Conservation (phyloP, 1,139 yeast species). For the Arxiozyma telluris region DNA sequence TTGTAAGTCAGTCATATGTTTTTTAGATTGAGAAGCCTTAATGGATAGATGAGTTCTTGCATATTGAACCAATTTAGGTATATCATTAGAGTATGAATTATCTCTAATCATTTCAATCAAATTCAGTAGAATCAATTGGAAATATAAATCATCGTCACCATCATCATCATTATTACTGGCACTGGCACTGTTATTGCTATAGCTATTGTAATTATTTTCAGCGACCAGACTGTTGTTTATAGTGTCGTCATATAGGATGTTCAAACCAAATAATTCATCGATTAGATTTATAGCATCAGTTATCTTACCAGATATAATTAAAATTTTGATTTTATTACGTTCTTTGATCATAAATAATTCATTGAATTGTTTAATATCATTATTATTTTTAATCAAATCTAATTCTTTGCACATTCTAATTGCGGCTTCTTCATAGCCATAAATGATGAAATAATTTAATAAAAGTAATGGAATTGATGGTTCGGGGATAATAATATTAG, state of each 20-base stretch:
- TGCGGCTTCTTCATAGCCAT: constrained; percentile 27
- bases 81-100: constrained; percentile 15
- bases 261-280: constrained; percentile 21
- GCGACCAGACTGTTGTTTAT: too few species aligned
- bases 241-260: constrained; percentile 15
- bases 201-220: too few species aligned
- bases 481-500: neutral
- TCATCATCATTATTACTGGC: too few species aligned
- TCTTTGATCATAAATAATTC: constrained; percentile 22
- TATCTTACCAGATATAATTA: constrained; percentile 25
- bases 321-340: constrained; percentile 19
- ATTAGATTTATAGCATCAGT: constrained; percentile 23
- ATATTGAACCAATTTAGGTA: constrained; percentile 42
- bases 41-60: constrained; percentile 52
- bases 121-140: constrained; percentile 50
- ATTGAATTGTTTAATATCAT: constrained; percentile 23
- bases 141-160: constrained; percentile 38
- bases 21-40: constrained; percentile 44
- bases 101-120: constrained; percentile 55
- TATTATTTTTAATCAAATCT: constrained; percentile 18
- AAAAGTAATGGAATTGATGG: constrained; percentile 10
- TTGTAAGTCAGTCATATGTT: constrained; percentile 54
- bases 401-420: constrained; percentile 28
- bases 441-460: constrained; percentile 26
- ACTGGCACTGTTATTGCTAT: too few species aligned